phyloP scores from a whole-genome alignment of 75 land plant genomes.

The Ceratopteris richardii region DNA sequence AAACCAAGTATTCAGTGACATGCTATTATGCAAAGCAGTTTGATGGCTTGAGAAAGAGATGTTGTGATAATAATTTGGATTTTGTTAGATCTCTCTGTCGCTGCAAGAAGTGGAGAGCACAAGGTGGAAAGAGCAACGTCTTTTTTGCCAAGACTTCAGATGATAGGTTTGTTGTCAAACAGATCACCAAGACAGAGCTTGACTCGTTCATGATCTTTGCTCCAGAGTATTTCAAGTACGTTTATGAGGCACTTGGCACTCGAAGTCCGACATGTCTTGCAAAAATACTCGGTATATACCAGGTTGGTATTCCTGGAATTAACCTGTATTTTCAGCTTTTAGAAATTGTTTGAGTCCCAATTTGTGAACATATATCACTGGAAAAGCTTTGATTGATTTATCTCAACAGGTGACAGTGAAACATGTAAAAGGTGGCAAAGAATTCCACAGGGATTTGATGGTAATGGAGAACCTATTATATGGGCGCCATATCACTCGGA shows the following conservation, averaged over 20 bases:
- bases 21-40: slow-evolving; percentile 87
- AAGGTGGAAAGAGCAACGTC: slow-evolving; percentile 96
- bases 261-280: slow-evolving; percentile 93
- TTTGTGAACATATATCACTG: too few species aligned
- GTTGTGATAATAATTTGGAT: slow-evolving; percentile 69
- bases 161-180: slow-evolving; percentile 88
- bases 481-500: slow-evolving; percentile 49
- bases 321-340: too few species aligned
- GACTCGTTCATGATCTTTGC: slow-evolving; percentile 86
- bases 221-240: slow-evolving; percentile 71
- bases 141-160: slow-evolving; percentile 91
- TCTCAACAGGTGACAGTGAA: slow-evolving; percentile 49
- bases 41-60: slow-evolving; percentile 64
- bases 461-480: slow-evolving; percentile 93
- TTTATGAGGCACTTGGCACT: slow-evolving; percentile 53
- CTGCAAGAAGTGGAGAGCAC: slow-evolving; percentile 86
- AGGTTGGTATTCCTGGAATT: too few species aligned
- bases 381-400: too few species aligned
- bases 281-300: slow-evolving; percentile 85
- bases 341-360: too few species aligned
- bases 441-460: slow-evolving; percentile 83
- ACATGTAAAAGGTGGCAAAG: slow-evolving; percentile 63
- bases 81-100: slow-evolving; percentile 75
- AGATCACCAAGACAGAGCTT: slow-evolving; percentile 84
- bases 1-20: slow-evolving; percentile 59